Conservation (phyloP, 495 filamentous ascomycete genomes). For the Hypoxylon fragiforme region DNA sequence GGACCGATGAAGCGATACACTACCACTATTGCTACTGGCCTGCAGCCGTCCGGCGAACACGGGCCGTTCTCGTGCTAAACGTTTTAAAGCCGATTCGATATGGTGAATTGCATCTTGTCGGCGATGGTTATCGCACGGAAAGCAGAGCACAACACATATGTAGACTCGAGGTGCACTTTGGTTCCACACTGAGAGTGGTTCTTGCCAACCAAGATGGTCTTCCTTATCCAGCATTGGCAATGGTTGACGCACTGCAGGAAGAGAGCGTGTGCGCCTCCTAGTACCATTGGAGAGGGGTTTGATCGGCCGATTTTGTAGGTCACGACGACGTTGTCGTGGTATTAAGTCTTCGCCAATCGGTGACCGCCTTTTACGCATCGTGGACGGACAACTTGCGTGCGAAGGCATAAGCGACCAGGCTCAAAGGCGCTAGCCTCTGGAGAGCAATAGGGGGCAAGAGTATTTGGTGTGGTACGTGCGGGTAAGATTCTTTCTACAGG, state of each 20-base stretch:
- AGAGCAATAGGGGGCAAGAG: constrained; percentile 11
- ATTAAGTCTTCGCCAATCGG: constrained; percentile 30
- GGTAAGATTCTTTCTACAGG: constrained; percentile 8
- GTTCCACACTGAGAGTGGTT: constrained; percentile 40
- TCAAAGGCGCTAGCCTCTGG: constrained; percentile 33
- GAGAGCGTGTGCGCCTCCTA: constrained; percentile 27
- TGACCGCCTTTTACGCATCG: constrained; percentile 38
- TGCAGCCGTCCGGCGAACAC: constrained; percentile 42
- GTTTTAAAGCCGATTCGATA: constrained; percentile 31
- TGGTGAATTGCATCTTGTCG: constrained; percentile 31
- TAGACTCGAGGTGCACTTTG: constrained; percentile 41
- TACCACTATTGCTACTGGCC: constrained; percentile 28
- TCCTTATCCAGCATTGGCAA: constrained; percentile 34
- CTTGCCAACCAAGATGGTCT: constrained; percentile 31
- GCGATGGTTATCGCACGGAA: constrained; percentile 35
- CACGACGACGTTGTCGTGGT: constrained; percentile 22
- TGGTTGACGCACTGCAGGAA: constrained; percentile 21
- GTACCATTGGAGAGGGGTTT: constrained; percentile 23
- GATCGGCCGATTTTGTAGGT: constrained; percentile 23
- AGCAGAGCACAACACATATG: constrained; percentile 41
- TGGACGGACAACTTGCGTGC: constrained; percentile 12
- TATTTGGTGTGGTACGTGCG: constrained; percentile 27
- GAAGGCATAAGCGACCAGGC: constrained; percentile 25
- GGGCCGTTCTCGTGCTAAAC: constrained; percentile 32
- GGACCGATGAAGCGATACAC: constrained; percentile 33